Evolutionary conservation across 1,284 basidiomycete genomes (phyloP).

Genomic region (Pyrrhoderma noxium): DNA sequence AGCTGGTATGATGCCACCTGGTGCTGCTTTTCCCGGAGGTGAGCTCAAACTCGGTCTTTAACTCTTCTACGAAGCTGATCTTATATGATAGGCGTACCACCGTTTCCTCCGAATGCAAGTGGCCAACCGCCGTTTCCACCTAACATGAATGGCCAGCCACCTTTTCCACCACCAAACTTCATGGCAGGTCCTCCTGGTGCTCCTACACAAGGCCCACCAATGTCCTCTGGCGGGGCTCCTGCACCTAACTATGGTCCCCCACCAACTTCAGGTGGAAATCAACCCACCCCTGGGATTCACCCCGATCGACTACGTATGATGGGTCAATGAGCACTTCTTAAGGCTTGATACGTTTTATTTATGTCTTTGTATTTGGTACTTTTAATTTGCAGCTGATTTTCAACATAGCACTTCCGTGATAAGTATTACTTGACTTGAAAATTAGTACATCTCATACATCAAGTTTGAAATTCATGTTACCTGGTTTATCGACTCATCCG

Average conservation of each 20-base stretch:
- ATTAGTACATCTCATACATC: too few species aligned
- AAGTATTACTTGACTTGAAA: too few species aligned
- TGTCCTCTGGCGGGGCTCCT: conserved; percentile 22
- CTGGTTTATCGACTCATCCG: too few species aligned
- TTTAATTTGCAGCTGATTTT: too few species aligned
- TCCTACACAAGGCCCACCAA: conserved; percentile 23
- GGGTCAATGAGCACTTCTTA: conserved; percentile 27
- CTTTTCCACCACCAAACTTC: conserved; percentile 29
- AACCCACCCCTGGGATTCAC: conserved; percentile 44
- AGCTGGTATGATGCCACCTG: conserved; percentile 29
- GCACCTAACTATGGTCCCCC: conserved; percentile 29
- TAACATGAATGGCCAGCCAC: too few species aligned
- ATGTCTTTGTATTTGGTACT: too few species aligned
- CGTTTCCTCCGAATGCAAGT: conserved; percentile 37
- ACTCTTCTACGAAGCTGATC: conserved; percentile 3
- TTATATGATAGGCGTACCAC: conserved; percentile 40
- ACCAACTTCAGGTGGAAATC: conserved; percentile 23
- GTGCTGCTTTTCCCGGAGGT: conserved; percentile 35
- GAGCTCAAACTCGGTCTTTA: conserved; percentile 20
- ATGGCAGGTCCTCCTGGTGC: conserved; percentile 21
- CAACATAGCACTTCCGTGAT: too few species aligned
- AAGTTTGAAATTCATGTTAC: too few species aligned
- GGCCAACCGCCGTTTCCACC: too few species aligned
- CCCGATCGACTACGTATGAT: conserved; percentile 85
- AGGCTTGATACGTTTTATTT: neutral